Conservation (phyloP, 2,329 filamentous ascomycete genomes). For the Pseudohalonectria lignicola region DNA sequence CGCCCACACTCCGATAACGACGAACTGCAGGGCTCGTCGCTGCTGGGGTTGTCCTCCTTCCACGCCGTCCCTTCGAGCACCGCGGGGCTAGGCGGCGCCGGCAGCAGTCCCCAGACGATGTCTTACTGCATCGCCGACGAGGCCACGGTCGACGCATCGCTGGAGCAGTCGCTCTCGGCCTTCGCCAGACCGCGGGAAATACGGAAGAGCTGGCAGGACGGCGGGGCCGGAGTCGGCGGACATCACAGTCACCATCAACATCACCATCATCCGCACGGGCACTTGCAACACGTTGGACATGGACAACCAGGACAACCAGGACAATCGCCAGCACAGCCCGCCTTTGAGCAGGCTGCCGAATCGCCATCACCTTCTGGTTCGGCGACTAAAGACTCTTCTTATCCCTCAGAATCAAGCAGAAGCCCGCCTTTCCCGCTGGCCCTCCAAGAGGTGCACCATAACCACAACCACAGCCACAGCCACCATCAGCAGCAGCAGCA, state of each 20-base stretch:
- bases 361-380: not conserved
- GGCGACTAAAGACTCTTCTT: too few species aligned
- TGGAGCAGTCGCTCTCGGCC: slow-evolving; percentile 14
- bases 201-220: not conserved
- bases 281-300: too few species aligned
- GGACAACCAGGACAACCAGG: too few species aligned
- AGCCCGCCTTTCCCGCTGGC: not conserved
- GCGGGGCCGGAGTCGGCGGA: too few species aligned
- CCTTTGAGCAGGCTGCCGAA: not conserved
- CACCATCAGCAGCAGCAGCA: not conserved
- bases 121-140: slow-evolving; percentile 40
- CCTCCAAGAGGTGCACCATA: not conserved
- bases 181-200: slow-evolving; percentile 1
- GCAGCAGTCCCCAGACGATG: slow-evolving; percentile 27
- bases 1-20: slow-evolving; percentile 24
- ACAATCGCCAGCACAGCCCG: too few species aligned
- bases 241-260: too few species aligned
- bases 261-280: slow-evolving; percentile 4
- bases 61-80: too few species aligned
- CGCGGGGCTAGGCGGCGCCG: too few species aligned
- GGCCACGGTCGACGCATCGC: slow-evolving; percentile 28
- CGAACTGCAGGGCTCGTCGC: slow-evolving; percentile 10
- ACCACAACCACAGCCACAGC: not conserved
- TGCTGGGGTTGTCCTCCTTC: slow-evolving; percentile 10
- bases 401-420: too few species aligned